Evolutionary conservation across 2,329 filamentous ascomycete species (phyloP).

Genomic region (Fusarium camptoceras): DNA sequence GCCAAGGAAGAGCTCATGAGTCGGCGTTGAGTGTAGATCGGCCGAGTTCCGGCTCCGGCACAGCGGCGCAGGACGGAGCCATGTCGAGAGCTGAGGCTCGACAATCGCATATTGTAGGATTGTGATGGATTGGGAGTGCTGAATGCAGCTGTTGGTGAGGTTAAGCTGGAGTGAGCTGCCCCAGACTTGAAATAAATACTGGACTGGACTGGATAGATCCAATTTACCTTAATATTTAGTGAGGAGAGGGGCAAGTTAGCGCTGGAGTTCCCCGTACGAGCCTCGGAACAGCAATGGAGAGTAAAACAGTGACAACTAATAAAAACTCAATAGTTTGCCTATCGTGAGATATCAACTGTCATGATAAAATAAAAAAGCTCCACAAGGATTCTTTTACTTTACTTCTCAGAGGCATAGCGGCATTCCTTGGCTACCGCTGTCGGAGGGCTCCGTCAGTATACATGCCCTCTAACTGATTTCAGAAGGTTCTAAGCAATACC

Average conservation of each 20-base stretch:
- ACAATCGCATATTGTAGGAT: slow-evolving; percentile 32
- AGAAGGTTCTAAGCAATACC: slow-evolving; percentile 2
- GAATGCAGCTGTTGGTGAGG: not conserved
- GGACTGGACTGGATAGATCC: not conserved
- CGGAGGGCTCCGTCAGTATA: slow-evolving; percentile 42
- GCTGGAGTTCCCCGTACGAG: not conserved
- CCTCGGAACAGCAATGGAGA: slow-evolving; percentile 20
- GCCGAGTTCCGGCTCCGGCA: slow-evolving; percentile 31
- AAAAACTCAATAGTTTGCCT: slow-evolving; percentile 5
- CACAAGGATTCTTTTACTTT: slow-evolving; percentile 10
- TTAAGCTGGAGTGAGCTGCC: not conserved
- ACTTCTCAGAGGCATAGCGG: slow-evolving; percentile 19
- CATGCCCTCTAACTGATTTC: slow-evolving; percentile 11
- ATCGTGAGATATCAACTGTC: slow-evolving; percentile 20
- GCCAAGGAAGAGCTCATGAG: slow-evolving; percentile 41
- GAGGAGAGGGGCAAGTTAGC: slow-evolving; percentile 29
- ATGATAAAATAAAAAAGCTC: slow-evolving; percentile 18
- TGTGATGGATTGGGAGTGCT: not conserved
- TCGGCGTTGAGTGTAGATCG: slow-evolving; percentile 35
- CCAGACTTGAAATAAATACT: slow-evolving; percentile 1
- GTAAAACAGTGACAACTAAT: not conserved
- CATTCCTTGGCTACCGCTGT: slow-evolving; percentile 29
- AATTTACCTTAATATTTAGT: slow-evolving; percentile 10
- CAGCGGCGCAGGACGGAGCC: slow-evolving; percentile 35
- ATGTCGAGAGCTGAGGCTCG: slow-evolving; percentile 35